A percentile compares a stretch with the other conserved stretches of the same genome.
Conservation (phyloP, 768 basidiomycete species). For the Hericium coralloides region DNA sequence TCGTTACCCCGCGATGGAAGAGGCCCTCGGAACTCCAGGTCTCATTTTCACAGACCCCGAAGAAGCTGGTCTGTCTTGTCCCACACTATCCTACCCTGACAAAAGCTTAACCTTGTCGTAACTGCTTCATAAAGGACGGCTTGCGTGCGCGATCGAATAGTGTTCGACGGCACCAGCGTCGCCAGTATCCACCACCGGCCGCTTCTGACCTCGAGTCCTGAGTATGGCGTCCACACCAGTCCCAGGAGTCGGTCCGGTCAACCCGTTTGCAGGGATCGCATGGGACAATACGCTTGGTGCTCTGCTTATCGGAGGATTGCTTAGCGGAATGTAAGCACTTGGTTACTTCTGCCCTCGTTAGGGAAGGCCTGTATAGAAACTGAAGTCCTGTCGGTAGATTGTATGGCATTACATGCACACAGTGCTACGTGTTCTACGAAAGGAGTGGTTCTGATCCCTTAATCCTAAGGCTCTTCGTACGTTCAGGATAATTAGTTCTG, state of each 20-base stretch:
- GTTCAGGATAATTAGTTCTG: constrained; percentile 2
- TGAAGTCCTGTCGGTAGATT: constrained; percentile 26
- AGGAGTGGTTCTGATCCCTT: constrained; percentile 21
- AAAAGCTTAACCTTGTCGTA: no score
- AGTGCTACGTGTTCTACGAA: constrained; percentile 42
- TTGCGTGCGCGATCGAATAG: no score
- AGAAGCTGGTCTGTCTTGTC: no score
- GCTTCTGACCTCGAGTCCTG: no score
- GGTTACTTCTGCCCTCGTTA: neutral
- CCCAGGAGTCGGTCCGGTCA: neutral
- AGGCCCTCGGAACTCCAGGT: no score
- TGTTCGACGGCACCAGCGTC: no score
- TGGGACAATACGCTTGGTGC: constrained; percentile 44
- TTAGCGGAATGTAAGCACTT: constrained; percentile 40
- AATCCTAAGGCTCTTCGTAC: constrained; percentile 30
- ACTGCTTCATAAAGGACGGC: no score
- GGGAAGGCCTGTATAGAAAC: neutral
- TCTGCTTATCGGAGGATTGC: constrained; percentile 42
- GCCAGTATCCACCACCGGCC: no score
- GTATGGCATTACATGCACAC: constrained; percentile 50
- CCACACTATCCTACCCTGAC: no score
- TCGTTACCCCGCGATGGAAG: no score
- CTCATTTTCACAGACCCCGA: no score
- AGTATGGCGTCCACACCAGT: neutral
- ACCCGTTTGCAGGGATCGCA: neutral